phyloP scores from a whole-genome alignment of 2,329 filamentous ascomycete species.

The Fusarium torreyae region DNA sequence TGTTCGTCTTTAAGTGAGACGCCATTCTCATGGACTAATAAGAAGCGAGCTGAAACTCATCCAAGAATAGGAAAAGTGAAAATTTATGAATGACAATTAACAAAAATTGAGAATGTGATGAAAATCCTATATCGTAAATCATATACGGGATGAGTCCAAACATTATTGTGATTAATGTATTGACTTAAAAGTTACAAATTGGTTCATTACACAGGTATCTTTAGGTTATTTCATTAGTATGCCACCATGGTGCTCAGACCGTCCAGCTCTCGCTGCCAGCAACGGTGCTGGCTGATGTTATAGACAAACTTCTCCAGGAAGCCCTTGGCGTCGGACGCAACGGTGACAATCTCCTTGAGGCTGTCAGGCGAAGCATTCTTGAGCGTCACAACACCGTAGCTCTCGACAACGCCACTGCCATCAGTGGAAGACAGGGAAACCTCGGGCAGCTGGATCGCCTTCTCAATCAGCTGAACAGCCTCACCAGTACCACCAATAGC shows the following conservation, averaged over 20 bases:
- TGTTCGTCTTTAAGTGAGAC: too few species aligned
- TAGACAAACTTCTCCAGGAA: conserved; percentile 81
- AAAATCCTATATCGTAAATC: too few species aligned
- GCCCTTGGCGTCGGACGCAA: conserved; percentile 76
- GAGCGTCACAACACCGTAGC: conserved; percentile 84
- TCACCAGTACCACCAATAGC: conserved; percentile 83
- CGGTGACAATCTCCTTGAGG: conserved; percentile 73
- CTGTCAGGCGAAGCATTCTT: conserved; percentile 66
- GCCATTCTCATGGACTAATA: too few species aligned
- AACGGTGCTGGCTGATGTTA: conserved; percentile 79
- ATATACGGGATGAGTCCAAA: too few species aligned
- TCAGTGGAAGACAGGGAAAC: conserved; percentile 58
- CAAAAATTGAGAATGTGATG: too few species aligned
- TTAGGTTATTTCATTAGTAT: conserved; percentile 66
- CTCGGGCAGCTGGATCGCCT: conserved; percentile 61
- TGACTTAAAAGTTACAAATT: not conserved
- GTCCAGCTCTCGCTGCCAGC: conserved; percentile 81
- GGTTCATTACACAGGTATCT: conserved; percentile 26
- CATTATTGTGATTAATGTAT: not conserved
- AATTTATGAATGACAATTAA: too few species aligned
- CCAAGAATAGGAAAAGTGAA: too few species aligned
- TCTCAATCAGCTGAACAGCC: conserved; percentile 73
- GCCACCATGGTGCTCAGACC: conserved; percentile 78
- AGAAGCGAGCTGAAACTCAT: too few species aligned
- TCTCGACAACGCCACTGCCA: conserved; percentile 68